phyloP scores from a whole-genome alignment of 2,329 filamentous ascomycete genomes.

The Paraconiothyrium brasiliense region DNA sequence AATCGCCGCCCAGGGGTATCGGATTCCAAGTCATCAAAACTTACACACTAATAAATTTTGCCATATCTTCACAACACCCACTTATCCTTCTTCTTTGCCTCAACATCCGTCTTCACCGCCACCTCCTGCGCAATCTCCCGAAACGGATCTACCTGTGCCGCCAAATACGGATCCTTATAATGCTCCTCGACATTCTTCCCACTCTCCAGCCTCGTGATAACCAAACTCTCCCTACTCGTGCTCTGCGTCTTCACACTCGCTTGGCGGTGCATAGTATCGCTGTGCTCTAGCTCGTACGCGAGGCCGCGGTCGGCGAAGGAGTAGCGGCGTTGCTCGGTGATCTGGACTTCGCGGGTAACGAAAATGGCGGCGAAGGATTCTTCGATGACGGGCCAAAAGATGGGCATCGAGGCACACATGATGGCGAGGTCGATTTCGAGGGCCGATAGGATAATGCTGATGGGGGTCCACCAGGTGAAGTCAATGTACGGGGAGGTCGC shows the following conservation, averaged over 20 bases:
- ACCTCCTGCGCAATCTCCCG: constrained; percentile 20
- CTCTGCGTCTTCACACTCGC: constrained; percentile 37
- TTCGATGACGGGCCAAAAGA: constrained; percentile 48
- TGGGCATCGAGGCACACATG: constrained; percentile 46
- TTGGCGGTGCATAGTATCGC: constrained; percentile 17
- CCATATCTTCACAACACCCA: constrained; percentile 1
- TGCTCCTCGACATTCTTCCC: constrained; percentile 16
- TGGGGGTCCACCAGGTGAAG: constrained; percentile 42
- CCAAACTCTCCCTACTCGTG: constrained; percentile 32
- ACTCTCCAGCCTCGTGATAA: constrained; percentile 21
- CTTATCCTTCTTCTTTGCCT: constrained; percentile 29
- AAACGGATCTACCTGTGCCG: constrained; percentile 38
- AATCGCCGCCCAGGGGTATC: constrained; percentile 6
- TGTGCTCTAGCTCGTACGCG: constrained; percentile 40
- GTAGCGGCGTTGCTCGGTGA: constrained; percentile 38
- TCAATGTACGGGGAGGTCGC: constrained; percentile 45
- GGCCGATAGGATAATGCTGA: constrained; percentile 39
- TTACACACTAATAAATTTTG: neutral
- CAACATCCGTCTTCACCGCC: constrained; percentile 33
- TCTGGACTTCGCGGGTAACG: constrained; percentile 45
- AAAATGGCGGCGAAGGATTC: constrained; percentile 40
- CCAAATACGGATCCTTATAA: constrained; percentile 35
- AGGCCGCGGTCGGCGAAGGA: constrained; percentile 32
- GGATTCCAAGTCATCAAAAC: neutral
- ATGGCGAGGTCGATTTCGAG: constrained; percentile 47